Evolutionary conservation across 345 rosid genomes (phyloP), one percentile per base, ranked within the genome.

Genomic region (Pistacia integerrima): DNA sequence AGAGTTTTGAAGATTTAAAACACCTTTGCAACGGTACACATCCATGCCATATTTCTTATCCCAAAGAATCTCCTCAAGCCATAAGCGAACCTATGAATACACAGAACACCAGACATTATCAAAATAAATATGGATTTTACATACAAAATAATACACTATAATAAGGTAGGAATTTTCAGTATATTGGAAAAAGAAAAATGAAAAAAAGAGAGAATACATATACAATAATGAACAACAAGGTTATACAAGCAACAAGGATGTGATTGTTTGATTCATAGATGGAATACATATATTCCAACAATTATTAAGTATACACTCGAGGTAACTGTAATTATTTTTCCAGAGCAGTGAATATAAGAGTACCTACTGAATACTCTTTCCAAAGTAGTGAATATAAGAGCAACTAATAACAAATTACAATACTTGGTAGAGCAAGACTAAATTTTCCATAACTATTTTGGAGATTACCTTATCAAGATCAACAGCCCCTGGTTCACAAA

Each of bases 21-120:
- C 86, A 84, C 94, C 99, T 83, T 95, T 95, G 87, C 98, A 95
- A 41, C 97, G 97, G 74, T 95, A 93, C 14, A 93, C 85, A 84
- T 93, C 97, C 93, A 92, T 88, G 38, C 69, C 91, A 79, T 80
- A 56, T 70, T 87, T 92, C 82, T 92, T 95, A 70, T 95, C 97
- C 99, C 99, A 92, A 70, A 93, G 87, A 78, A 95, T 92, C 76
- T 90, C 99, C 86, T 95, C 98, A 2, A 95, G 87, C 99, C 98
- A 95, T 71, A 81, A 76, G 25, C 87, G 91, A 74, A 92, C 87
- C 99, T 95, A 49, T 41, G 54, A 69, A 75, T 67, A 74, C 67
- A 75, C 30, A 28, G 33, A 73, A 55, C 22, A 51, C 44, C 49
- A 70, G 25, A 63, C 58, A 72, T 46, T 48, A 74, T 35, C 22